Base-by-base conservation (phyloP, 2,329 filamentous ascomycete species). In the Aureobasidium leucospermi region DNA sequence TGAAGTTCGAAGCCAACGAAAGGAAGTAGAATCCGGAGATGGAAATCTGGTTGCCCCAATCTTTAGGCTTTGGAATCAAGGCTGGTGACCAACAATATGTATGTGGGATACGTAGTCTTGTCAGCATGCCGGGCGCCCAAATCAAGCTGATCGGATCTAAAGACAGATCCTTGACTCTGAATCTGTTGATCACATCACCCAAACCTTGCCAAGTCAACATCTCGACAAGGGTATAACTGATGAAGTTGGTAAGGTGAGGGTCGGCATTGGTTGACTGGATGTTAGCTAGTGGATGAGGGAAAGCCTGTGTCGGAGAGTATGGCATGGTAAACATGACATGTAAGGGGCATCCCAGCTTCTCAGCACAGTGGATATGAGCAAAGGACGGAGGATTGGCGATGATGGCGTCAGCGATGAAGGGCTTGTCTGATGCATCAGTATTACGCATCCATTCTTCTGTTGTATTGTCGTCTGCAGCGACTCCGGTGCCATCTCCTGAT, bases 71-170 rank as follows among this genome's bases (percentile, higher is more conserved):
- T 0, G 86, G 83, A 16, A 91, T 89, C 51, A 94, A 74, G 1
- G 87, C 82, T 0, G 89, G 87, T 0, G 89, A 92, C 92, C 92
- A 96, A 73, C 91, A 94, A 69, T 96, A 97, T 0, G 93, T 96
- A 66, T 89, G 90, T 0, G 92, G 90, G n/a, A 96, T 81, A 45
- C 82, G 83, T 34, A 96, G 76, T 34, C 89, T 84, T 46, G 83
- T 85, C 13, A 95, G 77, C 70, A 96, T 82, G 3, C 88, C 89
- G 8, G 92, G 90, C 2, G 89, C 92, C 82, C 88, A 93, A 51
- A 95, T 85, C 7, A 90, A 77, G 62, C 88, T 90, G 43, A 96
- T 79, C 0, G 87, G 82, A 46, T 94, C 88, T 0, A 96, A 76
- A 29, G 88, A 87, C 1, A 96, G 78, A 6, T 81, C 81, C 60